Evolutionary conservation across 2,329 filamentous ascomycete species (phyloP).

Genomic region (Phialophora tarda): DNA sequence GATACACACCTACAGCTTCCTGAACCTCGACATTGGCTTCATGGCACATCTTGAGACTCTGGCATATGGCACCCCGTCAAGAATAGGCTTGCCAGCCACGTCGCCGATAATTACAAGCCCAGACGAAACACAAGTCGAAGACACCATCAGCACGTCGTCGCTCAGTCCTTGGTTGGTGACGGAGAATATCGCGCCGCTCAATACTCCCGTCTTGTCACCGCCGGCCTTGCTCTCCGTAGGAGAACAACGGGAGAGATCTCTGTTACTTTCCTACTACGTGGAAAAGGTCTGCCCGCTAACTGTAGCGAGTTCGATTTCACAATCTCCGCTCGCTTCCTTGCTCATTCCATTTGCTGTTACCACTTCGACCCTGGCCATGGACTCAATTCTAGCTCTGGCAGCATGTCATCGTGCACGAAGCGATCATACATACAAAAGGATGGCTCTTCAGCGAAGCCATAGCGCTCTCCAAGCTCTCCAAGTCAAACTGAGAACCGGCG

Average conservation of each 20-base stretch:
- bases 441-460: constrained; percentile 18
- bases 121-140: neutral
- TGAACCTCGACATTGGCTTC: constrained; percentile 20
- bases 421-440: constrained; percentile 16
- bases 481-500: constrained; percentile 30
- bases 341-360: constrained; percentile 25
- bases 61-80: neutral
- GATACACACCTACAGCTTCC: constrained; percentile 23
- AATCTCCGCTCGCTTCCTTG: constrained; percentile 22
- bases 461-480: constrained; percentile 42
- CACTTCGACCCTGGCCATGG: constrained; percentile 18
- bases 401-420: constrained; percentile 26
- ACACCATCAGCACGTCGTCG: constrained; percentile 3
- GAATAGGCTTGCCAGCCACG: neutral
- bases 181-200: neutral
- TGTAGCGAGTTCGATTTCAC: constrained; percentile 13
- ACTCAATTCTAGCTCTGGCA: constrained; percentile 24
- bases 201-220: neutral
- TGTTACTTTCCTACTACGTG: constrained; percentile 27
- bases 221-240: constrained; percentile 2
- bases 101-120: neutral
- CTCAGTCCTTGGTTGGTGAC: constrained; percentile 16
- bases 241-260: constrained; percentile 5
- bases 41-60: constrained; percentile 5
- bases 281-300: constrained; percentile 22